A percentile compares a stretch with the other conserved stretches of the same genome.
Evolutionary conservation across 768 basidiomycete species (phyloP).

Genomic region (Obba rivulosa): DNA sequence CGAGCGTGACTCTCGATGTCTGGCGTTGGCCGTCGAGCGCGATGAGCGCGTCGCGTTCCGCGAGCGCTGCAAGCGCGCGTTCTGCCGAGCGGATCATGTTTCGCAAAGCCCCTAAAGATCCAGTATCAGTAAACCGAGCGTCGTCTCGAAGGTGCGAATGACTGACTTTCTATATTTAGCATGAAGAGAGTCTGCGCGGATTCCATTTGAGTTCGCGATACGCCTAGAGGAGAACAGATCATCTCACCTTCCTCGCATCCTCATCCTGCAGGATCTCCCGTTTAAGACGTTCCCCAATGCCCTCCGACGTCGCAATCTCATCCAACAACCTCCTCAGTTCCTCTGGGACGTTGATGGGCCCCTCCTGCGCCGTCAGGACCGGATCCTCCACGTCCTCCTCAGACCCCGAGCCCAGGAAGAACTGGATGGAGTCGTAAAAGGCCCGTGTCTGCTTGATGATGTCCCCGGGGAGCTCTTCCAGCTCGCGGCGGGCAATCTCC

Average conservation of each 20-base stretch:
- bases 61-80: slow-evolving; percentile 11
- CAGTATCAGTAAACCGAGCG: too few species aligned
- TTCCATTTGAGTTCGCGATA: neutral
- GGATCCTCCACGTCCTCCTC: slow-evolving; percentile 4
- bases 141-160: too few species aligned
- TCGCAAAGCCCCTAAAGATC: slow-evolving; percentile 9
- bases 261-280: slow-evolving; percentile 38
- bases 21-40: neutral
- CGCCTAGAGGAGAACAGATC: neutral
- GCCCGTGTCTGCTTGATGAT: slow-evolving; percentile 32
- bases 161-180: slow-evolving; percentile 43
- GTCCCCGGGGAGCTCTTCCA: slow-evolving; percentile 35
- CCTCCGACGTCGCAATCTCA: slow-evolving; percentile 32
- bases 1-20: neutral
- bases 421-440: slow-evolving; percentile 38
- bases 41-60: slow-evolving; percentile 12
- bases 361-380: slow-evolving; percentile 4
- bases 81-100: slow-evolving; percentile 15
- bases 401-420: slow-evolving; percentile 17
- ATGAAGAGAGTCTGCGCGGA: slow-evolving; percentile 33
- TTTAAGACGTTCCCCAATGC: slow-evolving; percentile 29
- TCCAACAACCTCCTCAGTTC: slow-evolving; percentile 34
- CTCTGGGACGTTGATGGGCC: slow-evolving; percentile 14
- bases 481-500: slow-evolving; percentile 20
- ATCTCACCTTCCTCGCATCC: slow-evolving; percentile 37